Percentiles rank a stretch among this genome's conserved stretches.
These are phyloP conservation scores for Stentor roeselii DNA, from an alignment of 73 alveolate genomes.

Conservation along the genomic window DNA sequence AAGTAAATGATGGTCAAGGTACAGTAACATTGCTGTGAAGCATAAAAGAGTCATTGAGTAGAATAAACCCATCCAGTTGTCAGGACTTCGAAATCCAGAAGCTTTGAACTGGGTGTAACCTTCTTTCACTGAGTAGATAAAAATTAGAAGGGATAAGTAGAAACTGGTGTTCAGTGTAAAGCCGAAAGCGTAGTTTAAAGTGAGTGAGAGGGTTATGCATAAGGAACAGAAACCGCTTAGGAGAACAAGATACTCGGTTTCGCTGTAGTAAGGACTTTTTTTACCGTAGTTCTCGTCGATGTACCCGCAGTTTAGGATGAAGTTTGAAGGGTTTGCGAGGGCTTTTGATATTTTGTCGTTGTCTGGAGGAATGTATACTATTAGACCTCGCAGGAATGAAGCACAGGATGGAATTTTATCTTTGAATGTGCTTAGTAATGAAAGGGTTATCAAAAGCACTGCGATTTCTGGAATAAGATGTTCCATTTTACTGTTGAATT, in stretches of 20 bases:
- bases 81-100: constrained; percentile 22
- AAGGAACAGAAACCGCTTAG: neutral
- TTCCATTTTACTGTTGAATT: too few species aligned
- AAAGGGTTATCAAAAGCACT: neutral
- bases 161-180: neutral
- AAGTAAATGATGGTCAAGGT: neutral
- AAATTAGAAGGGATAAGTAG: neutral
- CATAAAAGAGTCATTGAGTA: neutral
- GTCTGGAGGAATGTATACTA: constrained; percentile 20
- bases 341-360: neutral
- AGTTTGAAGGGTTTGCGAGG: neutral
- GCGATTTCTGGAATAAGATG: neutral
- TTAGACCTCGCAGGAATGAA: neutral
- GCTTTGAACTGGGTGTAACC: neutral
- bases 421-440: too few species aligned
- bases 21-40: neutral
- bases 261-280: neutral
- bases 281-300: neutral
- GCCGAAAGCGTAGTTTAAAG: neutral
- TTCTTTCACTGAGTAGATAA: neutral
- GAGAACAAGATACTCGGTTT: neutral
- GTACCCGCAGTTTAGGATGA: neutral
- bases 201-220: neutral
- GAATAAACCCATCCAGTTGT: constrained; percentile 17
- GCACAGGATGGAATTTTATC: neutral